Evolutionary conservation across 352 stramenopile species (phyloP).

Genomic region (Pythium aquatile): DNA sequence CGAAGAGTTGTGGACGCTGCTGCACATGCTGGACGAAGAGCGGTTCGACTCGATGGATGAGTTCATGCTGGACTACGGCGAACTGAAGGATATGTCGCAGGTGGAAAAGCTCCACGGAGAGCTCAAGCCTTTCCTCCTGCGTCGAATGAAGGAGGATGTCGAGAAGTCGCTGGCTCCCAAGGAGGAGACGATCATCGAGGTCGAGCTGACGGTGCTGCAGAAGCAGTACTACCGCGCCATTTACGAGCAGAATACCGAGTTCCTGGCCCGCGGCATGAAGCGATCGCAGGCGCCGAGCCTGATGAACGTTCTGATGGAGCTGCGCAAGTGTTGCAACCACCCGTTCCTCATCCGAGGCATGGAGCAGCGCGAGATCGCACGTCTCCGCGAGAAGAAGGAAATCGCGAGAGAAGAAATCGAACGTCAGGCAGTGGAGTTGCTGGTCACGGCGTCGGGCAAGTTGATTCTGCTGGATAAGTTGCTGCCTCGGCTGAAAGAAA

Average conservation of each 20-base stretch:
- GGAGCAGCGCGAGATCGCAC: conserved; percentile 73
- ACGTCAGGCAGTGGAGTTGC: conserved; percentile 71
- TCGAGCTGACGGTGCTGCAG: conserved; percentile 89
- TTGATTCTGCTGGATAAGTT: conserved; percentile 99
- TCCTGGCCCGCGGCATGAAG: conserved; percentile 73
- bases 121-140: conserved; percentile 83
- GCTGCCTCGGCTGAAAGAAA: conserved; percentile 93
- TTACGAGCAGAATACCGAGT: conserved; percentile 92
- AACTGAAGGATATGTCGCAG: conserved; percentile 89
- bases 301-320: conserved; percentile 93
- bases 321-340: conserved; percentile 95
- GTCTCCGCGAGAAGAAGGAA: conserved; percentile 56
- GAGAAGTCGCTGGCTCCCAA: conserved; percentile 88
- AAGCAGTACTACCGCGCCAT: conserved; percentile 92
- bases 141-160: conserved; percentile 89
- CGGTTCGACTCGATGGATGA: conserved; percentile 92
- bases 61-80: conserved; percentile 94
- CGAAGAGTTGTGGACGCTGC: conserved; percentile 96
- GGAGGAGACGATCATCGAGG: conserved; percentile 90
- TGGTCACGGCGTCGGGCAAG: conserved; percentile 97
- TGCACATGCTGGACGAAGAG: conserved; percentile 97
- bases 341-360: conserved; percentile 91
- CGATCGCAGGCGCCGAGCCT: conserved; percentile 77
- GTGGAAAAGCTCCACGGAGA: conserved; percentile 85
- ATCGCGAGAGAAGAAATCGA: conserved; percentile 49